Evolutionary conservation across 805 yeast genomes (phyloP).

Genomic region (Lipomyces sp.): DNA sequence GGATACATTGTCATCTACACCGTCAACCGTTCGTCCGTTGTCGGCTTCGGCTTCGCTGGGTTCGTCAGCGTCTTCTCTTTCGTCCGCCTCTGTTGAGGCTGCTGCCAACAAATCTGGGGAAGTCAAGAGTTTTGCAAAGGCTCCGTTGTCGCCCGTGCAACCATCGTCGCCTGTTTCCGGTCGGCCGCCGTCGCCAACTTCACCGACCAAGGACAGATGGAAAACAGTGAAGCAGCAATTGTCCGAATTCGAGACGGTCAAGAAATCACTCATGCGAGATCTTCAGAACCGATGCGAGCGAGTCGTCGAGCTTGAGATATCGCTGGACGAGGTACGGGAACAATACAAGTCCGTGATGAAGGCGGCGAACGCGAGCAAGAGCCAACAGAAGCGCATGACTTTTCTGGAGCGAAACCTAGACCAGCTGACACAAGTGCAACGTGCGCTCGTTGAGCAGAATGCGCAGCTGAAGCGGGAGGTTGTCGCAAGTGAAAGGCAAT

Average conservation of each 20-base stretch:
- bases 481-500: constrained; percentile 51
- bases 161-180: too few relatives aligned
- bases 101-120: too few relatives aligned
- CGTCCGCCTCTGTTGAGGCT: too few relatives aligned
- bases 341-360: constrained; percentile 36
- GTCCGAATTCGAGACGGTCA: constrained; percentile 31
- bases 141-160: too few relatives aligned
- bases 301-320: constrained; percentile 44
- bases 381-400: constrained; percentile 47
- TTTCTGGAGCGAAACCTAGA: constrained; percentile 57
- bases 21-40: constrained; percentile 1
- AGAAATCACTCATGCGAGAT: constrained; percentile 34
- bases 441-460: constrained; percentile 63
- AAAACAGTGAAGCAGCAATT: constrained; percentile 21
- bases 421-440: constrained; percentile 55
- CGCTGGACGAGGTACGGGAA: constrained; percentile 43
- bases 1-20: constrained; percentile 1
- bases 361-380: constrained; percentile 29
- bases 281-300: constrained; percentile 39
- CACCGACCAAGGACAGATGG: constrained; percentile 20
- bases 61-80: constrained; percentile 3
- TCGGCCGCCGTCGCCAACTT: too few relatives aligned
- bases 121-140: too few relatives aligned
- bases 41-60: neutral
- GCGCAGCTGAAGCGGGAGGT: constrained; percentile 55